These are phyloP conservation scores for Antrodiella citrinella DNA, from an alignment of 768 basidiomycete species.

Conservation along the genomic window DNA sequence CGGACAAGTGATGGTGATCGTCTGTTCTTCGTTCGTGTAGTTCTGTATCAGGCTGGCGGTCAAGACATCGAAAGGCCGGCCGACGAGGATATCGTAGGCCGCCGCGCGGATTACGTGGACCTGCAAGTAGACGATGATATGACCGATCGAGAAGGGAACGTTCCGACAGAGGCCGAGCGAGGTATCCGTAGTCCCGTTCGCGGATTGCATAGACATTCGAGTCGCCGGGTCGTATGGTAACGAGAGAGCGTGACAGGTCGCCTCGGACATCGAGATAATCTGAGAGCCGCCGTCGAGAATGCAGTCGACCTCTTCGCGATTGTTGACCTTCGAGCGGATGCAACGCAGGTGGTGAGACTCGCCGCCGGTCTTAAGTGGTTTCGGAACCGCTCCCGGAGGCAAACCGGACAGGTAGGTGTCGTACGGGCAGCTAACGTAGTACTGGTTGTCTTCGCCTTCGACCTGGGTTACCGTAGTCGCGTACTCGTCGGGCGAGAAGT, in stretches of 20 bases:
- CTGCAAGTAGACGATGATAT: neutral
- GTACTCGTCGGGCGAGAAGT: too few species aligned
- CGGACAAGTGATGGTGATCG: neutral
- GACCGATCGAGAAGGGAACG: slow-evolving; percentile 8
- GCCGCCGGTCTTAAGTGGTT: slow-evolving; percentile 5
- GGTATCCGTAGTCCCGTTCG: slow-evolving; percentile 6
- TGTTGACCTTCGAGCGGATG: slow-evolving; percentile 9
- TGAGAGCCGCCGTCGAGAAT: slow-evolving; percentile 17
- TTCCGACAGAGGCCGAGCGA: slow-evolving; percentile 13
- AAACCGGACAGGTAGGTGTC: slow-evolving; percentile 6
- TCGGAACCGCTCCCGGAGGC: neutral
- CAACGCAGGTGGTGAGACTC: slow-evolving; percentile 12
- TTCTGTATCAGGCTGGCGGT: neutral
- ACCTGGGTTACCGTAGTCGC: too few species aligned
- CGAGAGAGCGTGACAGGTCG: slow-evolving; percentile 7
- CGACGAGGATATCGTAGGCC: slow-evolving; percentile 1
- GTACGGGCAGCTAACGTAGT: too few species aligned
- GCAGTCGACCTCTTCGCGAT: slow-evolving; percentile 7
- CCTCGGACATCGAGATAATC: slow-evolving; percentile 19
- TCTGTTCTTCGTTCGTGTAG: neutral
- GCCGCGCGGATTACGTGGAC: slow-evolving; percentile 1
- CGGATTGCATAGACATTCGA: slow-evolving; percentile 9
- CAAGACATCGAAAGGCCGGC: slow-evolving; percentile 1
- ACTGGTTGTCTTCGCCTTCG: too few species aligned
- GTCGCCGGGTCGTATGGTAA: slow-evolving; percentile 10